A percentile compares a stretch with the other conserved stretches of the same genome.
Evolutionary conservation across 1,284 basidiomycete genomes (phyloP).

Genomic region (Pseudozyma sp.): DNA sequence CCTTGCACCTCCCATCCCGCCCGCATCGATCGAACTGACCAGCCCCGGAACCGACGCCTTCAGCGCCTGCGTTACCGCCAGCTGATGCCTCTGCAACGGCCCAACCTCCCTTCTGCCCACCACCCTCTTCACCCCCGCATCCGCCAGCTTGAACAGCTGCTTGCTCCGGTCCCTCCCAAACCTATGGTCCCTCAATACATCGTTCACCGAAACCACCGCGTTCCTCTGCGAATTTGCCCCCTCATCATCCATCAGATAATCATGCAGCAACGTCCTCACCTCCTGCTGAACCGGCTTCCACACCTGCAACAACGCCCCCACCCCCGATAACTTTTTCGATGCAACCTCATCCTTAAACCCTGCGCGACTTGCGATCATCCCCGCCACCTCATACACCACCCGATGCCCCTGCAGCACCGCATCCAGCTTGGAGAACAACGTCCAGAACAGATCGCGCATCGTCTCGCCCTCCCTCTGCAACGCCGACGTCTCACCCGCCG

Average conservation of each 20-base stretch:
- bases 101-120: constrained; percentile 72
- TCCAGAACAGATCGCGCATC: constrained; percentile 91
- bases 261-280: constrained; percentile 81
- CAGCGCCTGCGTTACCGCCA: constrained; percentile 84
- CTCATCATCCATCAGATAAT: constrained; percentile 91
- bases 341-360: constrained; percentile 53
- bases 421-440: constrained; percentile 93
- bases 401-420: constrained; percentile 94
- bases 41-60: constrained; percentile 93
- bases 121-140: constrained; percentile 68
- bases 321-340: constrained; percentile 38
- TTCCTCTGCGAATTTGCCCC: constrained; percentile 82
- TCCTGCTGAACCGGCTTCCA: constrained; percentile 92
- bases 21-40: constrained; percentile 70
- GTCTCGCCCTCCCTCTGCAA: constrained; percentile 64
- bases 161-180: constrained; percentile 58
- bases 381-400: constrained; percentile 85
- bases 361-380: constrained; percentile 49
- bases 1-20: constrained; percentile 1
- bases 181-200: constrained; percentile 74
- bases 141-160: constrained; percentile 85
- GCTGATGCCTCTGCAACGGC: constrained; percentile 80
- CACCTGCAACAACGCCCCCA: constrained; percentile 77
- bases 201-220: constrained; percentile 91
- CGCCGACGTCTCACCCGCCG: constrained; percentile 54